Evolutionary conservation across 139 green algal species (phyloP), one percentile per base, ranked within the genome.

Genomic region (Mychonastes homosphaera): DNA sequence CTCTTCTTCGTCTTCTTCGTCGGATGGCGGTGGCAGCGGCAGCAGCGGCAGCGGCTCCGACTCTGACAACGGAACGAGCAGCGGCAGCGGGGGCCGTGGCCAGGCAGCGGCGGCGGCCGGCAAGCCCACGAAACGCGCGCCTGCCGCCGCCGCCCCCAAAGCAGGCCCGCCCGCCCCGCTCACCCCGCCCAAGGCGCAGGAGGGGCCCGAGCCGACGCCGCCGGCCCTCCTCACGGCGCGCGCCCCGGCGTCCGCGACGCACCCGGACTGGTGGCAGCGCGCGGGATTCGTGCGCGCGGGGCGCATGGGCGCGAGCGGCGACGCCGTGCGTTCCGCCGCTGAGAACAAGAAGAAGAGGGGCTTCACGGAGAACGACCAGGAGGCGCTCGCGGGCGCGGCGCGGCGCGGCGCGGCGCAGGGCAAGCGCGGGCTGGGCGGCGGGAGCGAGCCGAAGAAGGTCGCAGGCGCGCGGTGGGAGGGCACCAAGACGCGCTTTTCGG

Each of bases 301-400:
- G n/a, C n/a, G n/a, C n/a, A n/a, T n/a, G n/a, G n/a, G n/a, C n/a
- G n/a, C n/a, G n/a, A n/a, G n/a, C n/a, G n/a, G n/a, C n/a, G n/a
- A n/a, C n/a, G n/a, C n/a, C n/a, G n/a, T n/a, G n/a, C n/a, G n/a
- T n/a, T n/a, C n/a, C n/a, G n/a, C n/a, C n/a, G n/a, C n/a, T n/a
- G n/a, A 65, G 27, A 47, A 62, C 48, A 78, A 82, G 63, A 72
- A 64, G 7, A 43, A 79, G 7, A 59, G 58, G 13, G 85, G 77
- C 32, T 95, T 95, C 52, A 62, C 52, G 58, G 87, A 95, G 65
- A 39, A 91, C 48, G 87, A 95, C 63, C 87, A 95, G 64, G 73
- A 79, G 47, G 76, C 87, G 41, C 63, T 95, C n/a, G n/a, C n/a
- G n/a, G n/a, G n/a, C n/a, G n/a, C n/a, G 69, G 70, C 47, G 18